Evolutionary conservation across 169 alveolate genomes (phyloP), one percentile per base, ranked within the genome.

Genomic region (Babesia divergens): DNA sequence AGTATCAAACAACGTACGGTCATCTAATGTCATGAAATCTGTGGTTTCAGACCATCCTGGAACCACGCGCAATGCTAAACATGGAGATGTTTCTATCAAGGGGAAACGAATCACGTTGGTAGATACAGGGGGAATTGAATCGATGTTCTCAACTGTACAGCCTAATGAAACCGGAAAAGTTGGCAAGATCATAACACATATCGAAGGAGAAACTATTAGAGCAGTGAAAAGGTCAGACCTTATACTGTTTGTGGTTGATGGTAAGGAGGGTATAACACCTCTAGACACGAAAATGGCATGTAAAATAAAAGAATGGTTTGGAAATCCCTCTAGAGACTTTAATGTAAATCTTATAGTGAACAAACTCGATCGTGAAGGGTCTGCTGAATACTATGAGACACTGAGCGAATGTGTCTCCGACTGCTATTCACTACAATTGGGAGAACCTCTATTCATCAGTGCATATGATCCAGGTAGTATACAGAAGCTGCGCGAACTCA

Each of bases 121-220:
- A 3, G 93, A 88, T 37, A 88, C 93, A 22, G 93, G 93, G 20
- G 93, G 91, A 14, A 53, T 88, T 20, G 68, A 82, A 16, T 77
- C 81, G 34, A 74, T 66, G 24, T 66, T 72, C 26, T 66, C 50
- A 13, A 24, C 3, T 3, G 22, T 11, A 18, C n/a, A n/a, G 8
- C 7, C 1, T 13, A 66, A 40, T n/a, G 49, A 7, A 13, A 13
- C 40, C 13, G 58, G n/a, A n/a, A 13, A 20, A 18, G 58, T 50
- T 13, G 20, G 31, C 9, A 16, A 20, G 22, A 34, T 6, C 2
- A 16, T 49, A 11, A 22, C 56, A 26, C 35, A 24, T 3, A 83
- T 87, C 20, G 70, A 74, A 65, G 56, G 52, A 20, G 84, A 87
- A 46, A 74, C 86, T 37, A 29, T 74, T 31, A 65, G 64, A 50